Conservation (phyloP, 2,329 filamentous ascomycete genomes). For the Fusarium newnesense region DNA sequence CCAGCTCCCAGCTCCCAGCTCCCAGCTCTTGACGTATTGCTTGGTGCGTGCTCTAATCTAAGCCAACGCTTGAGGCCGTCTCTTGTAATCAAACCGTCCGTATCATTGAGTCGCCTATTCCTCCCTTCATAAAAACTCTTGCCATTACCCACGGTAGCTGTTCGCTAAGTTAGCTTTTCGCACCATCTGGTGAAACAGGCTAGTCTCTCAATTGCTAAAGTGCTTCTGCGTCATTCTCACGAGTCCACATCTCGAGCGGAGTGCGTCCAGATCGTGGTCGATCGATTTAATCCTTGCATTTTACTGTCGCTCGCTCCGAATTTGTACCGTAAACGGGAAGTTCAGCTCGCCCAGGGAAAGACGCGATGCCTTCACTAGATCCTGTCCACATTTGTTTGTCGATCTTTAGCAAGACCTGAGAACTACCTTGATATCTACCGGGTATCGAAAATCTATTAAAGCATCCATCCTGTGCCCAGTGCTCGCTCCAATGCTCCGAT, state of each 20-base stretch:
- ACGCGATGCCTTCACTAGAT: constrained; percentile 30
- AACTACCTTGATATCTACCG: neutral
- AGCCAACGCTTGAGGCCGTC: constrained; percentile 38
- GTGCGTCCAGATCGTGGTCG: constrained; percentile 50
- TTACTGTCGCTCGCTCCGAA: constrained; percentile 44
- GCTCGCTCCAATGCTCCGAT: neutral
- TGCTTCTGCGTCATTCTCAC: constrained; percentile 3
- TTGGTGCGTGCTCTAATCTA: constrained; percentile 19
- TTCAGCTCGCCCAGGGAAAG: constrained; percentile 46
- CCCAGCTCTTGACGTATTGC: constrained; percentile 7
- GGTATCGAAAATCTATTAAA: neutral
- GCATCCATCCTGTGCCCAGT: neutral
- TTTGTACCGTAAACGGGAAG: constrained; percentile 51
- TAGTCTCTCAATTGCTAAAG: constrained; percentile 2
- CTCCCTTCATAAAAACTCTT: constrained; percentile 31
- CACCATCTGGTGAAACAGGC: constrained; percentile 19
- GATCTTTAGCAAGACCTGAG: neutral
- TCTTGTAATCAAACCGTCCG: constrained; percentile 36
- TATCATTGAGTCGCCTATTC: constrained; percentile 40
- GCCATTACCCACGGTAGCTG: constrained; percentile 17
- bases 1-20: neutral
- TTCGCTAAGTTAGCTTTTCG: constrained; percentile 45
- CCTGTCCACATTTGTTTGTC: neutral
- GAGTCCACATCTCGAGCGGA: neutral
- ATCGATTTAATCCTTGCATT: neutral